Conservation (phyloP, 208 protist species). For the Trypanosoma congolense region DNA sequence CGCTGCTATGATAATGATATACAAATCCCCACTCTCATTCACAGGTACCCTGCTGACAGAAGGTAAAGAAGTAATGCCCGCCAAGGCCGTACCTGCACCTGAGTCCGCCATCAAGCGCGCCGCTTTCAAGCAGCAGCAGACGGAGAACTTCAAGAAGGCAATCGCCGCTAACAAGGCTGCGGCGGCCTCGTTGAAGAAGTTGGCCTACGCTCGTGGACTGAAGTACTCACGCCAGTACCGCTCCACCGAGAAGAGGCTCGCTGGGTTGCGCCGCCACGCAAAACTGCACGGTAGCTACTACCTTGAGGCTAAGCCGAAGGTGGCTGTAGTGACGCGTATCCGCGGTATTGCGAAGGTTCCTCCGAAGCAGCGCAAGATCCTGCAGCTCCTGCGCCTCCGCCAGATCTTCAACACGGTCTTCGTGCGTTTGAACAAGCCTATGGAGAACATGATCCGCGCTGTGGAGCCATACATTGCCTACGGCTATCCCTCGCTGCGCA, state of each 20-base stretch:
- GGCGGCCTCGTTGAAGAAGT: conserved; percentile 66
- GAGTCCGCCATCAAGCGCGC: conserved; percentile 88
- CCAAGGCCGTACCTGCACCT: conserved; percentile 69
- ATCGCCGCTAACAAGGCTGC: conserved; percentile 64
- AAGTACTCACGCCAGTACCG: conserved; percentile 97
- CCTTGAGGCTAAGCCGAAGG: conserved; percentile 97
- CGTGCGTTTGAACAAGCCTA: conserved; percentile 99
- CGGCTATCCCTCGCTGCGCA: conserved; percentile 97
- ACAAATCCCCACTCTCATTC: neutral
- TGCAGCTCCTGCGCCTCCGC: conserved; percentile 98
- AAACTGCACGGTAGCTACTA: conserved; percentile 94
- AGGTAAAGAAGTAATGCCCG: conserved; percentile 40
- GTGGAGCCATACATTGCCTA: conserved; percentile 99
- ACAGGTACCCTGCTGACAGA: neutral
- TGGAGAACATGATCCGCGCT: conserved; percentile 98
- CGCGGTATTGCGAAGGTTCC: conserved; percentile 98
- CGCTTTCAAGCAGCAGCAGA: conserved; percentile 88
- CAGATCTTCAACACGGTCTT: conserved; percentile 99
- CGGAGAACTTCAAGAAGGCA: conserved; percentile 86
- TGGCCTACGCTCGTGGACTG: conserved; percentile 62
- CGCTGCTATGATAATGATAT: too few species aligned
- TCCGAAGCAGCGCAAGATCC: conserved; percentile 98
- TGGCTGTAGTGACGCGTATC: conserved; percentile 99
- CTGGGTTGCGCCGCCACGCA: conserved; percentile 88
- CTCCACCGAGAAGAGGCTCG: conserved; percentile 76